These are phyloP conservation scores for Prinsepia uniflora DNA, from an alignment of 306 rosid genomes.

Conservation along the genomic window DNA sequence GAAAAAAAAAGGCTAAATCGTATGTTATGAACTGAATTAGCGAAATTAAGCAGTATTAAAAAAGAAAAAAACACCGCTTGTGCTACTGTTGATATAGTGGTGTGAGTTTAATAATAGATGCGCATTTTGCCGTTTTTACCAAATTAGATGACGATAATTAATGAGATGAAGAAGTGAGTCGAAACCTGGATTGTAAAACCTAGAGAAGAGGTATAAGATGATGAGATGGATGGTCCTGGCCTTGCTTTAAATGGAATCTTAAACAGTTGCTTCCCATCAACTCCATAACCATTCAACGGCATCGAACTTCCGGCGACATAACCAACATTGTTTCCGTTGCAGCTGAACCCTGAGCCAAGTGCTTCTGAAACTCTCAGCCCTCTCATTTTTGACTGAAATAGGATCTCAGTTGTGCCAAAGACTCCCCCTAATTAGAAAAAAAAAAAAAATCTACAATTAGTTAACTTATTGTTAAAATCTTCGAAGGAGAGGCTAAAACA, in stretches of 20 bases:
- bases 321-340: slow-evolving; percentile 32
- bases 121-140: no score
- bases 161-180: no score
- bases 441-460: neutral
- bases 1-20: no score
- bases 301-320: slow-evolving; percentile 27
- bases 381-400: slow-evolving; percentile 30
- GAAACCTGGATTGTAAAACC: slow-evolving; percentile 30
- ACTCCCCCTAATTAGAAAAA: slow-evolving; percentile 29
- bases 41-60: no score
- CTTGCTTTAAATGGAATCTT: slow-evolving; percentile 28
- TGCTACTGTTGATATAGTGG: no score
- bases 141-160: no score
- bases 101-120: no score
- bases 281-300: slow-evolving; percentile 22
- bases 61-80: no score
- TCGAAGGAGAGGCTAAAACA: neutral
- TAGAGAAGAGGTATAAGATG: slow-evolving; percentile 26
- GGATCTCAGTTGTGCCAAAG: slow-evolving; percentile 33
- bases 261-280: slow-evolving; percentile 20
- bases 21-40: no score
- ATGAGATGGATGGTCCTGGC: slow-evolving; percentile 34
- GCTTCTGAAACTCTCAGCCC: slow-evolving; percentile 26
- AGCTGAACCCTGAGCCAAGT: slow-evolving; percentile 36
- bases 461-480: neutral